These are phyloP conservation scores for Pythium aphanidermatum DNA, from an alignment of 352 stramenopile species.

Conservation along the genomic window DNA sequence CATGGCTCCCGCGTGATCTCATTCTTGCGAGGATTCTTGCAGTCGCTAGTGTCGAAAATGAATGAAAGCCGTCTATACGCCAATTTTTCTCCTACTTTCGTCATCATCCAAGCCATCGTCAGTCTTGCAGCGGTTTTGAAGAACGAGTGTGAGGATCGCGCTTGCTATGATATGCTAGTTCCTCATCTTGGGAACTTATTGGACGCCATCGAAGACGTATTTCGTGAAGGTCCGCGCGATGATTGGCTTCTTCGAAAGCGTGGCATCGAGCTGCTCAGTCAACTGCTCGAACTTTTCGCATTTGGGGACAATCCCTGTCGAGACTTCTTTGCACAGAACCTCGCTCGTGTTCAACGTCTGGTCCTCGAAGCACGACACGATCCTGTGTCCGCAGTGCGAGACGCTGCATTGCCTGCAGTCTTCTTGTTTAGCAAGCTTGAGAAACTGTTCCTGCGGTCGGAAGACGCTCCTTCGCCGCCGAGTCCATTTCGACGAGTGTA, in stretches of 20 bases:
- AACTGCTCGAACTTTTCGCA: slow-evolving; percentile 39
- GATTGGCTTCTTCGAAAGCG: slow-evolving; percentile 54
- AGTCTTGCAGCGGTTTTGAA: slow-evolving; percentile 27
- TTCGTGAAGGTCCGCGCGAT: slow-evolving; percentile 38
- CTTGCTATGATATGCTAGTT: slow-evolving; percentile 28
- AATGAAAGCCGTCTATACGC: slow-evolving; percentile 39
- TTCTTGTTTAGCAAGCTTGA: slow-evolving; percentile 35
- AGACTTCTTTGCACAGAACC: slow-evolving; percentile 7
- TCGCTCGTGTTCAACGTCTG: slow-evolving; percentile 35
- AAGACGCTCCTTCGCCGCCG: background rate
- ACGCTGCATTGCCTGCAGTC: slow-evolving; percentile 33
- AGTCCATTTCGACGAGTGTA: slow-evolving; percentile 20
- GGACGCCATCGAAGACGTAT: slow-evolving; percentile 54
- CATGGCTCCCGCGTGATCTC: slow-evolving; percentile 29
- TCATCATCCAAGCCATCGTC: slow-evolving; percentile 36
- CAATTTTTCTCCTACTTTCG: slow-evolving; percentile 38
- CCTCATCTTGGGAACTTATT: slow-evolving; percentile 34
- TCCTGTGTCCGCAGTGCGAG: slow-evolving; percentile 43
- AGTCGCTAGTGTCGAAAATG: slow-evolving; percentile 31
- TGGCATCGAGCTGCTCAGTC: slow-evolving; percentile 39
- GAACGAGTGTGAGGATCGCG: slow-evolving; percentile 15
- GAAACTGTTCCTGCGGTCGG: slow-evolving; percentile 22
- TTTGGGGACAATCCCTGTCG: slow-evolving; percentile 17
- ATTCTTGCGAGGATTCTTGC: slow-evolving; percentile 35
- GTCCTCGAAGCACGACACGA: slow-evolving; percentile 44